phyloP scores from a whole-genome alignment of 179 eudicot genomes.

The Drosera spatulata region DNA sequence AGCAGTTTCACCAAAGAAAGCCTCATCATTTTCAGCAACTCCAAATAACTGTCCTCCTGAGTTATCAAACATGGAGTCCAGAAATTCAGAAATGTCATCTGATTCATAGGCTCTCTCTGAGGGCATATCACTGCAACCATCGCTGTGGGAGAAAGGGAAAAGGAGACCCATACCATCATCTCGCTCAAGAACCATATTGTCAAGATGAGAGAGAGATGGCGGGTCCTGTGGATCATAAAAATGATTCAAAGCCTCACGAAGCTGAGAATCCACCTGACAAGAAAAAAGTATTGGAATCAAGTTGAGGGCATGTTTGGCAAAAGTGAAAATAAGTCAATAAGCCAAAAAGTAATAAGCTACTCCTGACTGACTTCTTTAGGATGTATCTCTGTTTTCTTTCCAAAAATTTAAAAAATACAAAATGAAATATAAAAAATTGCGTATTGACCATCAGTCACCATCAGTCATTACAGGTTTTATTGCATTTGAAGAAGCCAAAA shows the following conservation, averaged over 20 bases:
- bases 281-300: conserved; percentile 5
- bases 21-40: conserved; percentile 5
- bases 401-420: too few species aligned
- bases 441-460: too few species aligned
- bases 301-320: not conserved
- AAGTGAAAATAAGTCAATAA: not conserved
- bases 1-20: conserved; percentile 1
- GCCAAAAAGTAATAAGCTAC: not conserved
- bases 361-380: too few species aligned
- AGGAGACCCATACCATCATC: conserved; percentile 10
- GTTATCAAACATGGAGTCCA: conserved; percentile 27
- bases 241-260: conserved; percentile 20
- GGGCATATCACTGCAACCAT: conserved; percentile 18
- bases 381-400: too few species aligned
- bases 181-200: conserved; percentile 28
- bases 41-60: conserved; percentile 25
- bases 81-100: conserved; percentile 33
- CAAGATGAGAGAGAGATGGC: conserved; percentile 25
- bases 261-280: conserved; percentile 47
- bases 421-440: too few species aligned
- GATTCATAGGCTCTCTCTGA: conserved; percentile 27
- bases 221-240: conserved; percentile 16
- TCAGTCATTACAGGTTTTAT: too few species aligned
- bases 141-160: conserved; percentile 12
- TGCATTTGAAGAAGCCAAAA: too few species aligned